Conservation (phyloP, 441 rosid genomes). For the Brassica hybrid region DNA sequence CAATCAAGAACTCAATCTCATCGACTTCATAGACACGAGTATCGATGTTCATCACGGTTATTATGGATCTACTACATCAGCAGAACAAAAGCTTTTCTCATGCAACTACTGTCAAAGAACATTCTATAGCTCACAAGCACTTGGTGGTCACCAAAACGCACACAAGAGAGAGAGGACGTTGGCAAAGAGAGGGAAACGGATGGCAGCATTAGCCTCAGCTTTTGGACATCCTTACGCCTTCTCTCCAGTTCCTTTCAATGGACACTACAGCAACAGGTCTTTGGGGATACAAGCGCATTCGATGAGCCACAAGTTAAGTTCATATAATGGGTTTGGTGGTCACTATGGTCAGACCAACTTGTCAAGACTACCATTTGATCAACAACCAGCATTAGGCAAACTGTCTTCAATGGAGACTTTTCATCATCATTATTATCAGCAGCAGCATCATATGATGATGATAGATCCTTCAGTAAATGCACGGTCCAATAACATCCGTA, state of each 20-base stretch:
- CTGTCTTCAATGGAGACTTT: slow-evolving; percentile 49
- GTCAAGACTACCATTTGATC: slow-evolving; percentile 60
- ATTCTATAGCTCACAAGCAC: slow-evolving; percentile 89
- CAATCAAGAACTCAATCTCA: slow-evolving; percentile 77
- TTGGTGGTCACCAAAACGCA: slow-evolving; percentile 95
- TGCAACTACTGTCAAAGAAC: slow-evolving; percentile 87
- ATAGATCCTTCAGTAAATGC: slow-evolving; percentile 23
- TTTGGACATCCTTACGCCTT: slow-evolving; percentile 62
- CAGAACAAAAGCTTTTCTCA: slow-evolving; percentile 69
- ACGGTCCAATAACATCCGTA: slow-evolving; percentile 36
- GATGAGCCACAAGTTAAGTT: slow-evolving; percentile 61
- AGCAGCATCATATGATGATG: slow-evolving; percentile 26
- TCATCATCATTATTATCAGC: slow-evolving; percentile 26
- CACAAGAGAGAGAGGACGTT: slow-evolving; percentile 85
- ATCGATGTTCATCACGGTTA: slow-evolving; percentile 27
- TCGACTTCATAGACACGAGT: slow-evolving; percentile 52
- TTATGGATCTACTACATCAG: slow-evolving; percentile 25
- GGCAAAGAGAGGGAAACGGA: slow-evolving; percentile 71
- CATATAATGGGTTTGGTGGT: slow-evolving; percentile 50
- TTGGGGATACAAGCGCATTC: slow-evolving; percentile 82
- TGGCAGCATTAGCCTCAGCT: slow-evolving; percentile 49
- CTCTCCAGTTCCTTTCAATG: slow-evolving; percentile 67
- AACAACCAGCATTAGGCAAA: slow-evolving; percentile 67
- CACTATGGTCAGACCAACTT: slow-evolving; percentile 47
- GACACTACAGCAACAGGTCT: slow-evolving; percentile 51